Conservation (phyloP, 345 rosid genomes). For the Isatis tinctoria region DNA sequence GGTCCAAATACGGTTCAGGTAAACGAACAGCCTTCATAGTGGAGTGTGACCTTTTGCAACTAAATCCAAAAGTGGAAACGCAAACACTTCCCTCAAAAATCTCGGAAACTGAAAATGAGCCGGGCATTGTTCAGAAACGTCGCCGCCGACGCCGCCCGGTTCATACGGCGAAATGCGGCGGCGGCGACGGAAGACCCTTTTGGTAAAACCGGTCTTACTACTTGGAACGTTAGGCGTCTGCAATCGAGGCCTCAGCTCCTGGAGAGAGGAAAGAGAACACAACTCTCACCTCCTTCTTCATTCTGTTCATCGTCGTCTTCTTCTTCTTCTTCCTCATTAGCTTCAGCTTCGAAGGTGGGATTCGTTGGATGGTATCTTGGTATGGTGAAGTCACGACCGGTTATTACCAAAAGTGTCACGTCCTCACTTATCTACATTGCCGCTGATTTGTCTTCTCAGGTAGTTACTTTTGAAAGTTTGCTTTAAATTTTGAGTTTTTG, state of each 20-base stretch:
- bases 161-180: conserved; percentile 3
- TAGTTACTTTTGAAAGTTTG: not conserved
- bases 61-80: no score
- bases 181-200: not conserved
- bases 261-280: conserved; percentile 36
- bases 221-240: not conserved
- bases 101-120: no score
- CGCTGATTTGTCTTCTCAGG: conserved; percentile 95
- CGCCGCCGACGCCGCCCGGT: not conserved
- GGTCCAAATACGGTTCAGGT: no score
- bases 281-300: not conserved
- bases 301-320: conserved; percentile 7
- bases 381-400: conserved; percentile 75
- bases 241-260: conserved; percentile 36
- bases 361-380: conserved; percentile 80
- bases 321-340: conserved; percentile 14
- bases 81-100: no score
- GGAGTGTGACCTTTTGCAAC: no score
- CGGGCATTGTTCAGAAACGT: conserved; percentile 3
- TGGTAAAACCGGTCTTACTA: not conserved
- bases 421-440: conserved; percentile 62
- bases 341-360: conserved; percentile 23
- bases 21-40: no score
- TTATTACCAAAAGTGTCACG: conserved; percentile 71
- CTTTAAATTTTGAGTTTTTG: not conserved